These are phyloP conservation scores for Boechera retrofracta DNA, from an alignment of 345 rosid species.

Conservation along the genomic window DNA sequence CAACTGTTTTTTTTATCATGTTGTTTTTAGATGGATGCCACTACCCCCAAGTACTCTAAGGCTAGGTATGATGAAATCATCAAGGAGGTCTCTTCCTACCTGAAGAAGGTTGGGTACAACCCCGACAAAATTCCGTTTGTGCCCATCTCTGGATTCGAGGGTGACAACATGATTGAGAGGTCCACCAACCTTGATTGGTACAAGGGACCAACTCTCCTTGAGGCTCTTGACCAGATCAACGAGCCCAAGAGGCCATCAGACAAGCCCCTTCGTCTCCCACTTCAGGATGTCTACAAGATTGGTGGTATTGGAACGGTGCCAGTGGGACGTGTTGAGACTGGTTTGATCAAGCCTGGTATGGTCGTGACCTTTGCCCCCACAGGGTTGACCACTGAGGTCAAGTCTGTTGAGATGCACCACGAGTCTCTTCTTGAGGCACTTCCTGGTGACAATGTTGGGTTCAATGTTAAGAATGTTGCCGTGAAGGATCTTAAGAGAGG, in stretches of 20 bases:
- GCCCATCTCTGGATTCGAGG: slow-evolving; percentile 63
- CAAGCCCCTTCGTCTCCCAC: slow-evolving; percentile 88
- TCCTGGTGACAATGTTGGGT: slow-evolving; percentile 31
- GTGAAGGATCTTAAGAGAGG: slow-evolving; percentile 92
- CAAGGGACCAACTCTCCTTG: slow-evolving; percentile 61
- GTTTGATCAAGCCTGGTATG: too few relatives aligned
- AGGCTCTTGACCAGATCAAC: slow-evolving; percentile 56
- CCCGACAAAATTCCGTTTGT: slow-evolving; percentile 61
- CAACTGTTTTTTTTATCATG: neutral
- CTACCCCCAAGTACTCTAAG: slow-evolving; percentile 65
- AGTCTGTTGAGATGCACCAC: too few relatives aligned
- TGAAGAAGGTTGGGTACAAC: slow-evolving; percentile 65
- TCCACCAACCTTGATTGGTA: slow-evolving; percentile 62
- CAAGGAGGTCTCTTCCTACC: slow-evolving; percentile 62
- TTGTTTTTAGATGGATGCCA: slow-evolving; percentile 55
- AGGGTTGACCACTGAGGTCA: too few relatives aligned
- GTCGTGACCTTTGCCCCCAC: too few relatives aligned
- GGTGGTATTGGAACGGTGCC: too few relatives aligned
- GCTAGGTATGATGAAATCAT: slow-evolving; percentile 66
- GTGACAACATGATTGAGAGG: slow-evolving; percentile 66
- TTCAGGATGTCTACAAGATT: slow-evolving; percentile 67
- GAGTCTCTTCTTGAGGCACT: too few relatives aligned
- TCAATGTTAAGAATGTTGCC: slow-evolving; percentile 84
- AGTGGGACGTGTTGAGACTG: too few relatives aligned
- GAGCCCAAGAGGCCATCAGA: slow-evolving; percentile 88